These are phyloP conservation scores for Xerocomellus amylosporus DNA, from an alignment of 768 basidiomycete genomes.

Conservation along the genomic window DNA sequence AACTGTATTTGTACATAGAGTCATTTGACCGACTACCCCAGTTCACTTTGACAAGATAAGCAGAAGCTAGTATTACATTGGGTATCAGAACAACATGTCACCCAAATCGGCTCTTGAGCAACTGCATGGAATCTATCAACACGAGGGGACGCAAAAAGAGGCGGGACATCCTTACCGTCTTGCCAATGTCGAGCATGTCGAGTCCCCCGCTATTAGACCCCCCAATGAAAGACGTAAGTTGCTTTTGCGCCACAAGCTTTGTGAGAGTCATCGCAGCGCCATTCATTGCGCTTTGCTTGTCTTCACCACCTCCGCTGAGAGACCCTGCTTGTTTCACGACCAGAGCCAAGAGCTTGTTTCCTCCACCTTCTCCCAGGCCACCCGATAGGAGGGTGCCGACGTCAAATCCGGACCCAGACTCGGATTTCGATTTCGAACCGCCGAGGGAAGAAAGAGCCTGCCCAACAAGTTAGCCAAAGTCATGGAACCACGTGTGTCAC, in stretches of 20 bases:
- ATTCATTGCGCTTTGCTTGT: constrained; percentile 81
- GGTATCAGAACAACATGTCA: background rate
- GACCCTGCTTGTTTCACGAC: constrained; percentile 82
- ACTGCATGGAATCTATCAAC: background rate
- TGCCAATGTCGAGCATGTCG: constrained; percentile 47
- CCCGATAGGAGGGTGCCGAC: constrained; percentile 25
- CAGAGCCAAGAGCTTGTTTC: constrained; percentile 71
- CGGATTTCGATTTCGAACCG: constrained; percentile 18
- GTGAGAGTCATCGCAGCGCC: constrained; percentile 83
- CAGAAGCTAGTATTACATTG: background rate
- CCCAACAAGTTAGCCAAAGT: constrained; percentile 2
- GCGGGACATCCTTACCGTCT: constrained; percentile 40
- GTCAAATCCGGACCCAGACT: constrained; percentile 37
- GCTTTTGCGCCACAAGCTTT: constrained; percentile 75
- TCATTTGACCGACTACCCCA: background rate
- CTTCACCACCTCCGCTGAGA: constrained; percentile 55
- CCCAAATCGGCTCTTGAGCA: constrained; percentile 16
- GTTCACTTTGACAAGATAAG: background rate
- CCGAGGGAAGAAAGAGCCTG: constrained; percentile 18
- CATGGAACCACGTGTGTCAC: background rate
- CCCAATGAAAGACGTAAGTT: constrained; percentile 41
- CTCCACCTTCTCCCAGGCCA: constrained; percentile 43
- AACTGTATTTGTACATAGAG: background rate
- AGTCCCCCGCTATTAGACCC: constrained; percentile 73
- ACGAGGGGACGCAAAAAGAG: background rate